Evolutionary conservation across 345 rosid genomes (phyloP), one percentile per base, ranked within the genome.

Genomic region (Populus tremula): DNA sequence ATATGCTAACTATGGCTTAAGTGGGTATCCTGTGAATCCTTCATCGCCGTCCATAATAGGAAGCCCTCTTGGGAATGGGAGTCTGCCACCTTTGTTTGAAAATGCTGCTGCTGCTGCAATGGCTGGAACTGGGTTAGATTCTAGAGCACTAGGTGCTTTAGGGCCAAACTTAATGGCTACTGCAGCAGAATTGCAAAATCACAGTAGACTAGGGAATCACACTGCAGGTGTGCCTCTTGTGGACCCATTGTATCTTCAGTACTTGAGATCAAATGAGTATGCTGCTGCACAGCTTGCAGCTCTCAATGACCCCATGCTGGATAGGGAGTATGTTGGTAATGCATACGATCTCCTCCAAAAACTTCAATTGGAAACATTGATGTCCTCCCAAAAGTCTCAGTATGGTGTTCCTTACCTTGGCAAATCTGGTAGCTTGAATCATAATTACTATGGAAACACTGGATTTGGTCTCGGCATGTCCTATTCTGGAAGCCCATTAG

Each of bases 301-400:
- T 74, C 84, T 87, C 17, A 82, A 59, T 76, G 87, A 91, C 12
- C 84, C 87, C n/a, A 33, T 78, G 41, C 50, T 89, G 79, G 88
- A 86, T 23, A 81, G 85, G 76, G 87, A 84, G 36, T 83, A 82
- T 67, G 63, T 76, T 53, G 79, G 86, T 36, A 86, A 88, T 85
- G 82, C 91, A 29, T 91, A 88, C 39, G 90, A 91, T 87, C 64
- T 85, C 12, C 81, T 89, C 63, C 91, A 89, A 73, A 89, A 88
- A 72, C 93, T 87, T 74, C 87, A 91, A 80, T 29, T 88, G 10
- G 90, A 85, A 53, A 13, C 83, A 29, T 71, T 89, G 78, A 84
- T 86, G 67, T 74, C 87, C 2, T 78, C 89, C 54, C 90, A 81
- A 73, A 89, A 91, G 74, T 83, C 88, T 54, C 92, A 86, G 39